These are phyloP conservation scores for Hanseniaspora thailandica DNA, from an alignment of 805 yeast species.

Conservation along the genomic window DNA sequence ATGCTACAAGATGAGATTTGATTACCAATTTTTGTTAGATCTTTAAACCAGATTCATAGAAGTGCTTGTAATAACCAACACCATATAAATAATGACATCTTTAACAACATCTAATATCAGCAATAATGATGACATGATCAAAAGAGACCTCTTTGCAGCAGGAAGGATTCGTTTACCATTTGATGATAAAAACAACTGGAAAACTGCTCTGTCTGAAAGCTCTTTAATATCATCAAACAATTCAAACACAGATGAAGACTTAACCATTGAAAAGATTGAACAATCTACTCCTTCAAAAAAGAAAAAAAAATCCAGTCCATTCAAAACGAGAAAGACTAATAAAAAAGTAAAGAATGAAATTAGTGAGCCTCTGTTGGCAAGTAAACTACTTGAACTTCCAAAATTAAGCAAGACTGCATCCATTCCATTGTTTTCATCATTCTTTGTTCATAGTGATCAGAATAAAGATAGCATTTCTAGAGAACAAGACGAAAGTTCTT, in stretches of 20 bases:
- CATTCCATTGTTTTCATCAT: background rate
- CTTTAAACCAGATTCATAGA: no score
- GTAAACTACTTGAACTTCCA: background rate
- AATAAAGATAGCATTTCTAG: background rate
- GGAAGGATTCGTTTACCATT: background rate
- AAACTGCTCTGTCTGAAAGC: no score
- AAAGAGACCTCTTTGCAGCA: background rate
- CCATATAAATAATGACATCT: background rate
- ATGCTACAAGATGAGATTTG: no score
- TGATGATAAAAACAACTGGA: background rate
- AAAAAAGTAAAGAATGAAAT: background rate
- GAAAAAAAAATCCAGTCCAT: background rate
- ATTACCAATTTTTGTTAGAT: no score
- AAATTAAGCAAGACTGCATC: background rate
- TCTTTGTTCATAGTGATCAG: background rate
- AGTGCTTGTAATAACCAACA: background rate
- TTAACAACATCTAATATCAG: background rate
- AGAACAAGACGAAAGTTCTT: background rate
- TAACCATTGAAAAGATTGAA: background rate
- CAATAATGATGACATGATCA: background rate
- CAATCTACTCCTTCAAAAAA: constrained; percentile 1
- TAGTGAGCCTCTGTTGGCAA: background rate
- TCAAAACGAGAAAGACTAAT: background rate
- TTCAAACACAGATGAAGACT: no score
- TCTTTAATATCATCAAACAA: no score